These are phyloP conservation scores for Boletus rufocinnamomeus DNA, from an alignment of 768 basidiomycete species.

Conservation along the genomic window DNA sequence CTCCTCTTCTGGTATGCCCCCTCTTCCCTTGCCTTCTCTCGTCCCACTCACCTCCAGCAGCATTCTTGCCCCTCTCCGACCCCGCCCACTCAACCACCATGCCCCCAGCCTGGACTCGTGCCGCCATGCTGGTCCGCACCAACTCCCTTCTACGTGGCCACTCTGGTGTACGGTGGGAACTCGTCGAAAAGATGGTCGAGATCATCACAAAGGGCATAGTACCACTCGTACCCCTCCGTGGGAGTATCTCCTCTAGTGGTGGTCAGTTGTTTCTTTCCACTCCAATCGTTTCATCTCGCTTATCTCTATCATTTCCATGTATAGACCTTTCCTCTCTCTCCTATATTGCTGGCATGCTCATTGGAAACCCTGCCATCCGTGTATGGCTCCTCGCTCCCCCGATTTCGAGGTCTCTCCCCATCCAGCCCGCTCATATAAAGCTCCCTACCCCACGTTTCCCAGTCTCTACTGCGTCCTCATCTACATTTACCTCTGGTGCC, in stretches of 20 bases:
- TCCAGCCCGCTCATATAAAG: slow-evolving; percentile 13
- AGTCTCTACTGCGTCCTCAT: background rate
- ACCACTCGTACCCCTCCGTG: slow-evolving; percentile 79
- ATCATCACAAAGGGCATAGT: slow-evolving; percentile 73
- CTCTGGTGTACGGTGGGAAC: slow-evolving; percentile 80
- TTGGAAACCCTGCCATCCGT: slow-evolving; percentile 77
- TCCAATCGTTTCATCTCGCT: slow-evolving; percentile 1
- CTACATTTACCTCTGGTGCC: slow-evolving; percentile 16
- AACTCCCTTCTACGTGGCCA: slow-evolving; percentile 89
- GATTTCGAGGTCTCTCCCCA: slow-evolving; percentile 1
- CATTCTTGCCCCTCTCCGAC: slow-evolving; percentile 65
- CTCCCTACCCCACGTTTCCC: slow-evolving; percentile 18
- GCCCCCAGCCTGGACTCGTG: slow-evolving; percentile 88
- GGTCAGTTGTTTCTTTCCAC: slow-evolving; percentile 41
- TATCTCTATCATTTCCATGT: slow-evolving; percentile 5
- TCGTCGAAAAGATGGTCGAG: slow-evolving; percentile 76
- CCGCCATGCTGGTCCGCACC: slow-evolving; percentile 83
- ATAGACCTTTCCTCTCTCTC: slow-evolving; percentile 77
- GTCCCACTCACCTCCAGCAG: slow-evolving; percentile 1
- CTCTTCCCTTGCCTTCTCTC: no score
- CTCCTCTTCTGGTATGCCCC: slow-evolving; percentile 5
- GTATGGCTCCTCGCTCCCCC: slow-evolving; percentile 53
- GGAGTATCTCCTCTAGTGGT: slow-evolving; percentile 82
- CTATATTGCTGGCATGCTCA: slow-evolving; percentile 79
- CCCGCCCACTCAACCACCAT: slow-evolving; percentile 68